Percentiles rank a stretch among this genome's conserved stretches.
phyloP scores from a whole-genome alignment of 768 basidiomycete species.

The Exidia glandulosa region DNA sequence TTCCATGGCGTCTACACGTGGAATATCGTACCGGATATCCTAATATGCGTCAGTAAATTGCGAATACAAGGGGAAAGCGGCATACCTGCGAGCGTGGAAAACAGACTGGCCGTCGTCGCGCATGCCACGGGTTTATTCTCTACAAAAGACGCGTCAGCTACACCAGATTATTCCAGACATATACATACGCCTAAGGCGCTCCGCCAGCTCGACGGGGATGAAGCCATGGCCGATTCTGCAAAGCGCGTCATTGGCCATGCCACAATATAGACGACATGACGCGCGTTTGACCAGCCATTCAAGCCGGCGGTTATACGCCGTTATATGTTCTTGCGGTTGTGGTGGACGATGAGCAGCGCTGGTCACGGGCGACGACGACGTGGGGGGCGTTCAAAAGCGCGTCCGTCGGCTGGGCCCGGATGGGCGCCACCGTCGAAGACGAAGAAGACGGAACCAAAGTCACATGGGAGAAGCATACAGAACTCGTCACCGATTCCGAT shows the following conservation, averaged over 20 bases:
- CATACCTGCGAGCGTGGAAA: slow-evolving; percentile 88
- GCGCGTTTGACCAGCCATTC: slow-evolving; percentile 9
- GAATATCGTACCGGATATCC: background rate
- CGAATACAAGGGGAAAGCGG: slow-evolving; percentile 36
- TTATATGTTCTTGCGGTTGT: no score
- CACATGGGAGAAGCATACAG: no score
- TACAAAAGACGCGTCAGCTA: slow-evolving; percentile 19
- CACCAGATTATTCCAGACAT: background rate
- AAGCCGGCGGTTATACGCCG: background rate
- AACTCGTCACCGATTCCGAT: no score
- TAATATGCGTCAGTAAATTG: slow-evolving; percentile 1
- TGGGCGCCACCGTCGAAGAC: no score
- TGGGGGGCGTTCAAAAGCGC: no score
- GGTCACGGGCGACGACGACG: no score
- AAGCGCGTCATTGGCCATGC: background rate
- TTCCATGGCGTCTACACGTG: no score
- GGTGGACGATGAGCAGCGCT: no score
- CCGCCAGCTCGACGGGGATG: background rate
- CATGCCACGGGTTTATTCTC: slow-evolving; percentile 83
- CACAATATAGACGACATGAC: background rate
- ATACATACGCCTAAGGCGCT: background rate
- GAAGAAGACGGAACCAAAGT: no score
- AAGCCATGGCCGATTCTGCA: background rate
- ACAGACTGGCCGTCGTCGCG: slow-evolving; percentile 82
- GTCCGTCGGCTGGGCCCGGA: no score